These are phyloP conservation scores for Primulina eburnea DNA, from an alignment of 257 asterid species.

Conservation along the genomic window DNA sequence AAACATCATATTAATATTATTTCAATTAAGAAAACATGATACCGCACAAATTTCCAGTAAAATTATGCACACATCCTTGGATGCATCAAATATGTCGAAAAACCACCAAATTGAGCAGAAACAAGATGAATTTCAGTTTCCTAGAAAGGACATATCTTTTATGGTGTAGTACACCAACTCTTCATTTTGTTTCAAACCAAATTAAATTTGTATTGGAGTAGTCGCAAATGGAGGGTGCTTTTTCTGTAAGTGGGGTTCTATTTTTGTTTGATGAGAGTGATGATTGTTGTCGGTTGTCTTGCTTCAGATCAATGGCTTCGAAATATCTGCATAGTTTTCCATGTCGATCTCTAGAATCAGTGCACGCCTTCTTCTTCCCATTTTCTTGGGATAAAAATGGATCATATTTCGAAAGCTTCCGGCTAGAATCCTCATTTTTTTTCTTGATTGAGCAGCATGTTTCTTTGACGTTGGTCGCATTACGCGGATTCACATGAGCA, in stretches of 20 bases:
- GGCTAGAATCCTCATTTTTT: neutral
- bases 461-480: constrained; percentile 19
- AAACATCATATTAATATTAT: no score
- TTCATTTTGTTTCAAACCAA: constrained; percentile 23
- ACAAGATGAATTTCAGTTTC: no score
- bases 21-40: no score
- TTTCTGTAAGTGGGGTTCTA: constrained; percentile 63
- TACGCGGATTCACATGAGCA: neutral
- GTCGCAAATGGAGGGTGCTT: constrained; percentile 34
- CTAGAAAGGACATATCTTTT: no score
- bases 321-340: constrained; percentile 42
- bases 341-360: constrained; percentile 25
- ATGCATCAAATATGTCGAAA: no score
- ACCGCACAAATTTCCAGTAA: no score
- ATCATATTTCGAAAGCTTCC: neutral
- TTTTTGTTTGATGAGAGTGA: constrained; percentile 14
- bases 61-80: no score
- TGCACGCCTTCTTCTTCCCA: constrained; percentile 14
- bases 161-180: constrained; percentile 14
- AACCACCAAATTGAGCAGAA: no score
- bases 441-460: constrained; percentile 15
- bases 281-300: constrained; percentile 11
- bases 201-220: constrained; percentile 14
- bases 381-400: constrained; percentile 7
- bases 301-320: constrained; percentile 44